Evolutionary conservation across 441 rosid genomes (phyloP).

Genomic region (Adansonia rubrostipa): DNA sequence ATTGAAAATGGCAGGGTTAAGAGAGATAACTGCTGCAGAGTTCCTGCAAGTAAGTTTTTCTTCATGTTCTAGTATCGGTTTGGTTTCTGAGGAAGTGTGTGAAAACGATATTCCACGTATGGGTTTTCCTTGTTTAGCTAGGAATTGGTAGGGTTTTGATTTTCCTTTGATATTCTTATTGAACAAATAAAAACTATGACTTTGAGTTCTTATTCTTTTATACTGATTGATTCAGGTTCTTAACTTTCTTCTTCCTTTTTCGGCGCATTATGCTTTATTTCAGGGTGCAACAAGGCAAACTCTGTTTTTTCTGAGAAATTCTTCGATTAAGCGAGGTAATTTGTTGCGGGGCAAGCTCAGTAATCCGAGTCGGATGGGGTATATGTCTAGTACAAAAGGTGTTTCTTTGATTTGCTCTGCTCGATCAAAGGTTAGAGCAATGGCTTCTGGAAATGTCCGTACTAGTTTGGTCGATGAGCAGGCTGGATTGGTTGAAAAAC

Average conservation of each 20-base stretch:
- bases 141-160: neutral
- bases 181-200: neutral
- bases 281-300: conserved; percentile 76
- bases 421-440: conserved; percentile 53
- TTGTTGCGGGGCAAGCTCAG: conserved; percentile 57
- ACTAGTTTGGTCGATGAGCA: conserved; percentile 47
- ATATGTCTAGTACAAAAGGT: conserved; percentile 33
- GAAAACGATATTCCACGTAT: neutral
- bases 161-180: neutral
- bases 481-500: conserved; percentile 45
- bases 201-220: neutral
- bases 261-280: conserved; percentile 23
- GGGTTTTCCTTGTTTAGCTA: conserved; percentile 13
- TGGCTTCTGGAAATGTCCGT: conserved; percentile 41
- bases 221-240: neutral
- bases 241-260: neutral
- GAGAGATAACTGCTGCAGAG: conserved; percentile 46
- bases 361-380: conserved; percentile 29
- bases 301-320: conserved; percentile 51
- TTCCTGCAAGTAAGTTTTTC: conserved; percentile 46
- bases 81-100: neutral
- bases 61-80: neutral
- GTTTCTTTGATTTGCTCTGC: conserved; percentile 57
- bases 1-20: conserved; percentile 46
- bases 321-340: conserved; percentile 38